Evolutionary conservation across 805 yeast genomes (phyloP).

Genomic region (Wickerhamiella domercqiae): DNA sequence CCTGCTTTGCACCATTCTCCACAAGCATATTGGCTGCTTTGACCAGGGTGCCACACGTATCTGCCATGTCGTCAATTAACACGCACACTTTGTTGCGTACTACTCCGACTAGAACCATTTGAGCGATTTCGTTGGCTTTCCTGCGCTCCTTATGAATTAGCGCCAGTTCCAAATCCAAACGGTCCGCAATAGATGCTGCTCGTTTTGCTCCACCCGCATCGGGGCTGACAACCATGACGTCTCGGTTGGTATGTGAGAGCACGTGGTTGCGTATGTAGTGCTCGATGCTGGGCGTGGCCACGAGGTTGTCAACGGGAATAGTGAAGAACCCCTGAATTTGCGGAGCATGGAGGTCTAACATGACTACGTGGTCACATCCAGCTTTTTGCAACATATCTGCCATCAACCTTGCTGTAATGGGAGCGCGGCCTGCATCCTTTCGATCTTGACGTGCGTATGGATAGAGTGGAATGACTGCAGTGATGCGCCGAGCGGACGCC

Average conservation of each 20-base stretch:
- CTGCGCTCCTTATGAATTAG: conserved; percentile 95
- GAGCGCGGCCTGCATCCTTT: conserved; percentile 91
- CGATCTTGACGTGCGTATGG: conserved; percentile 97
- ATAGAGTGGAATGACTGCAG: conserved; percentile 91
- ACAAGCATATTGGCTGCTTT: conserved; percentile 85
- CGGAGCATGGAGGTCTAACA: conserved; percentile 95
- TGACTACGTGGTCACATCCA: conserved; percentile 91
- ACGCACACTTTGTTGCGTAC: conserved; percentile 74
- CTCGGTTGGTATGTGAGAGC: conserved; percentile 30
- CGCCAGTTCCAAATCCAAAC: conserved; percentile 84
- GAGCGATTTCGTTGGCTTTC: conserved; percentile 89
- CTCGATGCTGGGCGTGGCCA: conserved; percentile 87
- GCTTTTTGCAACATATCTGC: conserved; percentile 90
- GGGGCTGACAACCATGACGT: conserved; percentile 82
- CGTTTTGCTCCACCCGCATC: conserved; percentile 99
- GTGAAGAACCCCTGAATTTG: conserved; percentile 96
- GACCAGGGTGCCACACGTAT: conserved; percentile 92
- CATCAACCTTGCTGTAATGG: conserved; percentile 87
- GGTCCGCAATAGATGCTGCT: conserved; percentile 92
- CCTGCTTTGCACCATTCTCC: conserved; percentile 59
- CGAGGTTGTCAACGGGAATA: conserved; percentile 90
- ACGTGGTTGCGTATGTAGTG: conserved; percentile 62
- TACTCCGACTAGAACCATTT: conserved; percentile 95
- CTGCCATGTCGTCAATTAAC: conserved; percentile 95
- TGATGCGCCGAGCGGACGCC: conserved; percentile 87